Evolutionary conservation across 495 filamentous ascomycete genomes (phyloP), one percentile per base, ranked within the genome.

Genomic region (Trichoderma virens): DNA sequence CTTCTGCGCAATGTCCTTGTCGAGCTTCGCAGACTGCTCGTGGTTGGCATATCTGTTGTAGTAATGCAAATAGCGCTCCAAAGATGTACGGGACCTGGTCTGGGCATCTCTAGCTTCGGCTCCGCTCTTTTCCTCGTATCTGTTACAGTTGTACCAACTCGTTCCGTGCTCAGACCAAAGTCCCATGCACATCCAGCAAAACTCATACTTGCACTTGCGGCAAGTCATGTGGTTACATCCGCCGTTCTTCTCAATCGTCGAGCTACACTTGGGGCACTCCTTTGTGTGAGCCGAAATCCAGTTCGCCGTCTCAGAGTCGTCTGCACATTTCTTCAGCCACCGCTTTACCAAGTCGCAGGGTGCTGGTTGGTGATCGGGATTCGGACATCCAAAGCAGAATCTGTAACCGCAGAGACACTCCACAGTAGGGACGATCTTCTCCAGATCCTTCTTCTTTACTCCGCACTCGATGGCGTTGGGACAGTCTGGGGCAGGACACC

Each of bases 171-270:
- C 94, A 1, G 91, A 92, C 94, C 94, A 98, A 9, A 96, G 79
- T 0, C 94, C 94, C 94, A 98, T 98, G 74, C 94, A 98, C 86
- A 98, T 97, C 94, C 94, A 98, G 79, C 94, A 98, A 71, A 98
- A 98, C 74, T 98, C 94, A 72, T 98, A 88, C 70, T 94, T 93
- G 80, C 94, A 98, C 76, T 98, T 98, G 56, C 94, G 85, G 75
- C 94, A 98, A 0, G 94, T 98, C 94, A 98, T 98, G 72, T 98
- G 94, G 80, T 98, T 98, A 77, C 94, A 98, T 5, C 94, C 94
- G 20, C 94, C 94, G 67, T 98, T 98, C 82, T 98, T 98, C 79
- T 98, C 94, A 60, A 98, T 98, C 1, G 95, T 98, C 7, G 94
- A 97, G 65, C 88, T 81, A 75, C 94, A 98, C 72, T 89, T 94